These are phyloP conservation scores for Olyra latifolia DNA, from an alignment of 176 grass and related monocot genomes.

Conservation along the genomic window DNA sequence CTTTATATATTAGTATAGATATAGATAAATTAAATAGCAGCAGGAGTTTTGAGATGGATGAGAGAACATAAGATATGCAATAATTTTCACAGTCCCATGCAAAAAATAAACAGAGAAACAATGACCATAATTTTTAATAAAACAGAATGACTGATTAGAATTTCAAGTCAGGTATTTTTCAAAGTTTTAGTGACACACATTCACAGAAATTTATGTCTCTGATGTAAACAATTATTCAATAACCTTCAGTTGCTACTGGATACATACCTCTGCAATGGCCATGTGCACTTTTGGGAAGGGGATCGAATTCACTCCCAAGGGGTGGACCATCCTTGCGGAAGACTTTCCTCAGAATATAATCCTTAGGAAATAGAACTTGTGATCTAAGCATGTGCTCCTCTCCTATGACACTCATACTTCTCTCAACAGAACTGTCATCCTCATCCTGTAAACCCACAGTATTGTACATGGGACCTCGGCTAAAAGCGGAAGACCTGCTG, in stretches of 20 bases:
- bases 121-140: constrained; percentile 1
- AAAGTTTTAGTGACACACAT: constrained; percentile 28
- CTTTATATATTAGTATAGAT: no score
- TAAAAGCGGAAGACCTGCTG: constrained; percentile 33
- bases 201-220: not conserved
- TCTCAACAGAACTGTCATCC: constrained; percentile 9
- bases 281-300: constrained; percentile 33
- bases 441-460: not conserved
- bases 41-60: not conserved
- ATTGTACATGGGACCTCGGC: constrained; percentile 6
- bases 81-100: not conserved
- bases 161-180: not conserved
- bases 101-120: not conserved
- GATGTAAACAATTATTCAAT: not conserved
- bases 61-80: not conserved
- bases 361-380: constrained; percentile 73
- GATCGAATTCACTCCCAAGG: constrained; percentile 74
- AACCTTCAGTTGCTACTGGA: not conserved
- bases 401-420: constrained; percentile 31
- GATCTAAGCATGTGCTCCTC: constrained; percentile 43
- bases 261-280: constrained; percentile 50
- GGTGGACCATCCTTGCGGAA: constrained; percentile 89
- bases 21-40: constrained; percentile 4
- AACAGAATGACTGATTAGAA: not conserved
- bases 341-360: constrained; percentile 78